Evolutionary conservation across 1,284 basidiomycete genomes (phyloP), one percentile per base, ranked within the genome.

Genomic region (Meripilus lineatus): DNA sequence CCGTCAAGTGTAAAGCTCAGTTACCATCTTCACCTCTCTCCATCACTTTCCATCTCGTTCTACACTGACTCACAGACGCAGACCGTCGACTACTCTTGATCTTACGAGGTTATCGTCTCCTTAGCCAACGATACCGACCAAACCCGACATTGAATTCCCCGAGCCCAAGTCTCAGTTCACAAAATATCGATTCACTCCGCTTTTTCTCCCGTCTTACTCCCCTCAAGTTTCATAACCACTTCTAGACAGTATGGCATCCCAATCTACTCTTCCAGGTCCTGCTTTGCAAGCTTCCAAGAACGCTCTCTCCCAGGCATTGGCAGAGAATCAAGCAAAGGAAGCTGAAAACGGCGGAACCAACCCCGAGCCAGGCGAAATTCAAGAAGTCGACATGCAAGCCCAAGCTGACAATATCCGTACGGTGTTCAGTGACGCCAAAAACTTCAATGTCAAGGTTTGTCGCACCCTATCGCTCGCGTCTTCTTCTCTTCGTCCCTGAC

Each of bases 361-460:
- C 4, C 43, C 32, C 54, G 86, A 89, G 60, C 76, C 77, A 8
- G 86, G 84, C 48, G 84, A 89, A 66, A 79, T 86, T 42, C 84
- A 87, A 62, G 86, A 89, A 61, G 72, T 86, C 33, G 81, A 86
- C 58, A 88, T 87, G 84, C 73, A 84, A 55, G 75, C 77, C 25
- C 85, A 88, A 62, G 86, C 84, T n/a, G 84, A 90, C 46, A 76
- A 72, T 41, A 86, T 91, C 58, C 78, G 85, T 55, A 94, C 92
- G n/a, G 84, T 94, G 30, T 94, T 94, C 68, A 90, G 79, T 61
- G 87, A 93, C 66, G 84, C 89, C 17, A 82, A 74, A 55, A 87
- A 86, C 56, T 95, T 94, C 71, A 94, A 94, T 59, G 89, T 93
- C 70, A 94, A 93, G 74, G 89, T 89, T 52, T 43, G 70, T 38